Base-by-base conservation (phyloP, 202 grass and related monocot genomes). In the Elaeis oleifera region DNA sequence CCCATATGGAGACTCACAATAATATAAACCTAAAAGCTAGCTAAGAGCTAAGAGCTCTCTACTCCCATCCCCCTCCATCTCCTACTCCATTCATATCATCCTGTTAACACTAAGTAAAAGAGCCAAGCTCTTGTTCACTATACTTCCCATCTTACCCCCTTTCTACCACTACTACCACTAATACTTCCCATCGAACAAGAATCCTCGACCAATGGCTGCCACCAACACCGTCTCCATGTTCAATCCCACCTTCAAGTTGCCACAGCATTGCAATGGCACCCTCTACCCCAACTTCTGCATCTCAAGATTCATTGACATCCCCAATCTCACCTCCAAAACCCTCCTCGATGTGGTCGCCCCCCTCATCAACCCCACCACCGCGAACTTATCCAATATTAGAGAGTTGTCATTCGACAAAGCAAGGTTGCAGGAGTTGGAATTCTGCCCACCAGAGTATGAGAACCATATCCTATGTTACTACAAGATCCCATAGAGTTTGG, bases 181-280 rank as follows among this genome's bases (percentile, higher is more conserved):
- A 25, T 58, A 2, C 27, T 76, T 56, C 31, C 71, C 54, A 59
- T 80, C 28, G 18, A 22, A 22, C n/a, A 23, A 64, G 36, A 65
- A 28, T 54, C 61, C 66, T 29, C 49, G 0, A 13, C 49, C 50
- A 48, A 52, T 4, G 51, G 16, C 72, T 17, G 20, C 54, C 44
- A 22, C 17, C 25, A 31, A 6, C 28, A 50, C 18, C 58, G 24
- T 5, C 69, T 73, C 63, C 67, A 48, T 29, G 57, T 6, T 4
- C 25, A 28, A 3, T 13, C 31, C 29, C 60, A 36, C 18, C 60
- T 49, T 36, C 50, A 59, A 59, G 69, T 53, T 4, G 69, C 72
- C 24, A 68, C 82, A 75, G 59, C 79, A 96, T 58, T 96, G 87
- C 65, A 78, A 80, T 1, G 87, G 84, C 29, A 88, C 91, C 53